Conservation (phyloP, 2,329 filamentous ascomycete genomes). For the Coniella lustricola region DNA sequence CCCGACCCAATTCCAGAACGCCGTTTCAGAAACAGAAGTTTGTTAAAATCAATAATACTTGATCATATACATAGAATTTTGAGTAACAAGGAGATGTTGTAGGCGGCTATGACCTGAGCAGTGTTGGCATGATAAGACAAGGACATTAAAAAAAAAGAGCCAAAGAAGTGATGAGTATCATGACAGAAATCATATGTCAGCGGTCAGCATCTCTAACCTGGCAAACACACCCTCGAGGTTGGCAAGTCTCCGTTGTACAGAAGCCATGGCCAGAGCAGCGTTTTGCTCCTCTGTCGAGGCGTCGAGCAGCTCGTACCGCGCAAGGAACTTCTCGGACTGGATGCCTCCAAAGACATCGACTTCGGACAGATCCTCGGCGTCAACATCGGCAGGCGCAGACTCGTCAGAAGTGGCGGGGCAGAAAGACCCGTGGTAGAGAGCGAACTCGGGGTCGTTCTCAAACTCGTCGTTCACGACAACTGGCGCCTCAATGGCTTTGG, state of each 20-base stretch:
- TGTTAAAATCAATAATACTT: not conserved
- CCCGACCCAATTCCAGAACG: not conserved
- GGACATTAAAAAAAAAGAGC: not conserved
- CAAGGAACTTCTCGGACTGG: conserved; percentile 55
- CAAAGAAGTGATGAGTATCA: not conserved
- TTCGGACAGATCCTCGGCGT: conserved; percentile 34
- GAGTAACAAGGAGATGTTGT: not conserved
- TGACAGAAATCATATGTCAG: conserved; percentile 22
- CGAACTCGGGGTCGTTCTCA: conserved; percentile 56
- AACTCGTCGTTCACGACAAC: conserved; percentile 45
- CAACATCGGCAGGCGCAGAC: conserved; percentile 30
- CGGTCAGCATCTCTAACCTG: conserved; percentile 30
- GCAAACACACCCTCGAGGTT: conserved; percentile 29
- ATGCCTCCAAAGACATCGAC: conserved; percentile 46
- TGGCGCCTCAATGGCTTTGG: conserved; percentile 21
- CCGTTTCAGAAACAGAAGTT: conserved; percentile 2
- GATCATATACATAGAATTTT: conserved; percentile 10
- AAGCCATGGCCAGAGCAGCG: conserved; percentile 38
- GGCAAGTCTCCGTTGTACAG: conserved; percentile 43
- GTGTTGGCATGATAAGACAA: not conserved
- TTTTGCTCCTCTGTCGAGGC: conserved; percentile 41
- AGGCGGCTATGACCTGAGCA: conserved; percentile 4
- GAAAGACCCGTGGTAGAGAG: conserved; percentile 47
- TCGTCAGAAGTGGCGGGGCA: conserved; percentile 18
- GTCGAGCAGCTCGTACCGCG: conserved; percentile 59